Evolutionary conservation across 805 yeast genomes (phyloP).

Genomic region (Starmerella gropengiesseri): DNA sequence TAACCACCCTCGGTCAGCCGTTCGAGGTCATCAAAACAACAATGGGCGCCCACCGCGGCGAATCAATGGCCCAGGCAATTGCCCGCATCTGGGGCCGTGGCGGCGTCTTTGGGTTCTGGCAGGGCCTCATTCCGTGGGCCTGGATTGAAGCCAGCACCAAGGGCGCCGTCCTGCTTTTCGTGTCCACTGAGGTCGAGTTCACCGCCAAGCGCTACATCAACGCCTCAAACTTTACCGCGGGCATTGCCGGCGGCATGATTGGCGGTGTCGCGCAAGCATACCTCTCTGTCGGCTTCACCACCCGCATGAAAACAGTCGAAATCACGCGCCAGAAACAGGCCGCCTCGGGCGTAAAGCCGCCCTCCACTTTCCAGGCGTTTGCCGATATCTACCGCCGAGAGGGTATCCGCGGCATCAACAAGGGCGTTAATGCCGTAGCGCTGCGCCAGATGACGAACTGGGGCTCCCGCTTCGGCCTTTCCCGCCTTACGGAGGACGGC

Average conservation of each 20-base stretch:
- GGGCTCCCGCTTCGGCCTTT: constrained; percentile 94
- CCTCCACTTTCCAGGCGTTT: constrained; percentile 76
- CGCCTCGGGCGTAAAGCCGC: constrained; percentile 53
- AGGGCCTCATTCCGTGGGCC: constrained; percentile 98
- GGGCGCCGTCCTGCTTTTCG: constrained; percentile 91
- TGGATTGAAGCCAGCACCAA: constrained; percentile 99
- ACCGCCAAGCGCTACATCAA: constrained; percentile 50
- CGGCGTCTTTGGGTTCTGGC: constrained; percentile 85
- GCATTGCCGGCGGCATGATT: constrained; percentile 89
- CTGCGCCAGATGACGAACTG: constrained; percentile 97
- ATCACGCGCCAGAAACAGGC: constrained; percentile 82
- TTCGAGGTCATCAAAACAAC: constrained; percentile 93
- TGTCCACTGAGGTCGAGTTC: constrained; percentile 85
- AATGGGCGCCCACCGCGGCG: constrained; percentile 89
- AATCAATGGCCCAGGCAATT: constrained; percentile 56
- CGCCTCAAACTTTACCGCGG: constrained; percentile 57
- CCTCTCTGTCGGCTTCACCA: constrained; percentile 92
- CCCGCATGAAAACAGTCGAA: constrained; percentile 98
- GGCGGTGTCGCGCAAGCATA: constrained; percentile 98
- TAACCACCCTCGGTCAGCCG: constrained; percentile 92
- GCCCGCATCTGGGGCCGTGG: constrained; percentile 85
- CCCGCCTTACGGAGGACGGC: constrained; percentile 80
- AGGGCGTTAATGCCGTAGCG: constrained; percentile 98
- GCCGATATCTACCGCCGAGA: constrained; percentile 71
- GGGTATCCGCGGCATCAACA: constrained; percentile 89